Evolutionary conservation across 2,329 filamentous ascomycete genomes (phyloP).

Genomic region (Aspergillus hortae): DNA sequence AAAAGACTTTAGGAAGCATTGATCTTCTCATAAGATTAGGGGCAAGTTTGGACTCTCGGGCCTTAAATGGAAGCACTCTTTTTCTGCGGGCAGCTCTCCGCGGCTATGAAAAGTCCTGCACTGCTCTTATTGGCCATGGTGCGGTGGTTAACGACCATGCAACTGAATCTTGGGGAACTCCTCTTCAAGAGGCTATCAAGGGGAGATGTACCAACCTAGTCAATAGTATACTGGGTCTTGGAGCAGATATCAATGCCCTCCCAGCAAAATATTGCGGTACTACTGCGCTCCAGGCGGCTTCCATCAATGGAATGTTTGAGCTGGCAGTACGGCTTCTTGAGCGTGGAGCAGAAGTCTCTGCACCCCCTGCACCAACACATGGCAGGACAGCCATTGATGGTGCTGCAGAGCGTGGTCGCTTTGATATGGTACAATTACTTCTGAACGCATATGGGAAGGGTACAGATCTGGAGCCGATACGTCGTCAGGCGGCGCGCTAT

Average conservation of each 20-base stretch:
- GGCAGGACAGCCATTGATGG: conserved; percentile 1
- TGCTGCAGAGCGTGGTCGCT: background rate
- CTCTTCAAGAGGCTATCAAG: conserved; percentile 15
- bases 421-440: background rate
- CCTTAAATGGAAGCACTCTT: background rate
- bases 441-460: background rate
- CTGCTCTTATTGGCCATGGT: background rate
- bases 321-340: background rate
- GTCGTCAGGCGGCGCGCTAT: background rate
- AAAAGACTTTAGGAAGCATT: background rate
- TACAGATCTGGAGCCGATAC: background rate
- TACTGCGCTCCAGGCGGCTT: background rate
- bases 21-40: background rate
- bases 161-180: background rate
- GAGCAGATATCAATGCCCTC: conserved; percentile 6
- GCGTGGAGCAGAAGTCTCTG: background rate
- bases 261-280: background rate
- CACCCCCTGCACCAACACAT: background rate
- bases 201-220: conserved; percentile 15
- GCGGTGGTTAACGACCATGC: background rate
- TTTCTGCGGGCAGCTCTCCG: background rate
- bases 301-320: background rate
- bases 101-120: background rate
- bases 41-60: background rate
- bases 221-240: conserved; percentile 13